Evolutionary conservation across 306 rosid species (phyloP), one percentile per base, ranked within the genome.

Genomic region (Casuarina equisetifolia): DNA sequence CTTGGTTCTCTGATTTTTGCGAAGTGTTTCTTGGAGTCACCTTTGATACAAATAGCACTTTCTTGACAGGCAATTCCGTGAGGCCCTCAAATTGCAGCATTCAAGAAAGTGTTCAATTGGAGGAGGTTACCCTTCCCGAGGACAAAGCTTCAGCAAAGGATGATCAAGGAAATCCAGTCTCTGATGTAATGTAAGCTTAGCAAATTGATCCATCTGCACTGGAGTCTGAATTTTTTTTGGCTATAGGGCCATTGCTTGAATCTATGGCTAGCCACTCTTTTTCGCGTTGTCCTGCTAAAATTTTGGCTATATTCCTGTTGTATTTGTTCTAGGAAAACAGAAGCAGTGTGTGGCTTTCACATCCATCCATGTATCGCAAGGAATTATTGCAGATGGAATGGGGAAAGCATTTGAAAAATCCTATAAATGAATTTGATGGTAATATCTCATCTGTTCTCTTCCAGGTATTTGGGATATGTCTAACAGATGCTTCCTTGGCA

Each of bases 311-410:
- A 3, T 44, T 81, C 17, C 10, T 55, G 0, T 42, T 51, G 43
- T 20, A 8, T 74, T 58, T 45, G 32, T 69, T 76, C 64, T 80
- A 95, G 98, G 76, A 85, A 86, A 64, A n/a, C 63, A 59, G 88
- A 84, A 45, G 84, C 75, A 45, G 71, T 67, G 72, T 74, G 87
- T 82, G 77, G 87, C 81, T 79, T 52, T 68, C 83, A 86, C 81
- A 79, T 86, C 73, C 98, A 91, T 75, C 96, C 97, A 3, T 83
- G 79, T 78, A 82, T 92, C 75, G 66, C 32, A 84, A 80, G 74
- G 90, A 82, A 50, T 75, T 84, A 69, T 77, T 74, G 78, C 87
- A 84, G 82, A 81, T 89, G 86, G 85, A 70, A 77, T 79, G 51
- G 57, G 87, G 88, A 69, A 70, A 63, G 83, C 79, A 58, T 68